Base-by-base conservation (phyloP, 2,329 filamentous ascomycete species). In the Cercospora sp. region DNA sequence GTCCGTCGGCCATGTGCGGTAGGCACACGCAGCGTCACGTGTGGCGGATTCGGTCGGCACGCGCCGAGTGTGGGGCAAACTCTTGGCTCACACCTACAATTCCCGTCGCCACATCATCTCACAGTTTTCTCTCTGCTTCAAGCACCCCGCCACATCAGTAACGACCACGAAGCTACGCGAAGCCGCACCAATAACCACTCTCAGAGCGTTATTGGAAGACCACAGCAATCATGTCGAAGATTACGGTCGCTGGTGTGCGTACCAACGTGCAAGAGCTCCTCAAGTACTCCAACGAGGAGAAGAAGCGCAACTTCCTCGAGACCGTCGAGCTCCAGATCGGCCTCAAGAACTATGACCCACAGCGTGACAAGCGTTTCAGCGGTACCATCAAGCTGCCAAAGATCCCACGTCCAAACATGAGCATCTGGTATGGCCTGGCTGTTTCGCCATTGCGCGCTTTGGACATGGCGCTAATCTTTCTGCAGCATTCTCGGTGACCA, bases 281-380 rank as follows among this genome's bases (percentile, higher is more conserved):
- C 80, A 90, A 97, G 81, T 98, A 98, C 91, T 97, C 75, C 75
- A 77, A 76, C 71, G 76, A 79, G 69, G 75, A 77, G 73, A 79
- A 79, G 78, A 80, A 80, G 77, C 76, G 78, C 74, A 79, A 80
- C 78, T 80, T 80, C 75, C 77, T 80, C 74, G 78, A 80, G 76
- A 80, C 79, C 81, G 92, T 97, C 83, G 91, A 93, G 84, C 90
- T 84, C 74, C 82, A 84, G 77, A 95, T 96, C 87, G 92, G 92
- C 83, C 90, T 97, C 82, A 96, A 97, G 91, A 97, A 97, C 91
- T 97, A 97, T 71, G 78, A 99, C 83, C 94, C 95, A 81, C 88
- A 98, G 91, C 94, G 95, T 93, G 95, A 99, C 88, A 99, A 99
- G 94, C 94, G 94, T 97, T 99, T 99, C 94, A 97, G 92, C 68